Base-by-base conservation (phyloP, 305 asterid species). In the Fraxinus sp. region DNA sequence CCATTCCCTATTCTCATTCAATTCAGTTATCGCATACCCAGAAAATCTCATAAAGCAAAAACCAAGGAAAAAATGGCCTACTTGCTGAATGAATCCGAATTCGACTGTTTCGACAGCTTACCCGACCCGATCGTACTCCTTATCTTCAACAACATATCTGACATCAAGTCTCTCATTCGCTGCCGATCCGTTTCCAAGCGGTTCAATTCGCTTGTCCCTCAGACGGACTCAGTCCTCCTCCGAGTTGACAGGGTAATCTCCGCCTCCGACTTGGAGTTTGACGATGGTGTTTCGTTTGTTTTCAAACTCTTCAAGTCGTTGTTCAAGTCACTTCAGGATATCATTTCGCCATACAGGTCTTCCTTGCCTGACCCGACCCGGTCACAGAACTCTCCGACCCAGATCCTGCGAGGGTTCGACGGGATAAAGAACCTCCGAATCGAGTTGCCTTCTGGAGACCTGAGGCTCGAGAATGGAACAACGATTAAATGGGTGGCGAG, bases 51-150 rank as follows among this genome's bases (percentile, higher is more conserved):
- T 59, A 59, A 13, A 46, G 57, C 30, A n/a, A 30, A 22, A 26
- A 28, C 32, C 32, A 28, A 33, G 26, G 1, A 24, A 57, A 28
- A 28, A 32, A 83, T 83, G 83, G 90, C 85, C 14, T 70, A 55
- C 72, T 87, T 81, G 81, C 24, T 84, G 75, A 90, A 87, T 78
- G 77, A 49, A 13, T 43, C 86, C 72, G 77, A 46, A n/a, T 43
- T 85, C 66, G 95, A 91, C 76, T 81, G 79, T 22, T 90, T 92
- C 79, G 94, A 92, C 82, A 86, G 84, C 30, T 57, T 91, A 26
- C 97, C 97, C 77, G 97, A 92, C 88, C 91, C 94, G 20, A 81
- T 92, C 16, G 64, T 89, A 57, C 89, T 90, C 81, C 89, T 86
- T 72, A 91, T 92, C 77, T 88, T 92, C 90, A 88, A 90, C 88